Base-by-base conservation (phyloP, 2,329 filamentous ascomycete species). In the Fusarium sp. region DNA sequence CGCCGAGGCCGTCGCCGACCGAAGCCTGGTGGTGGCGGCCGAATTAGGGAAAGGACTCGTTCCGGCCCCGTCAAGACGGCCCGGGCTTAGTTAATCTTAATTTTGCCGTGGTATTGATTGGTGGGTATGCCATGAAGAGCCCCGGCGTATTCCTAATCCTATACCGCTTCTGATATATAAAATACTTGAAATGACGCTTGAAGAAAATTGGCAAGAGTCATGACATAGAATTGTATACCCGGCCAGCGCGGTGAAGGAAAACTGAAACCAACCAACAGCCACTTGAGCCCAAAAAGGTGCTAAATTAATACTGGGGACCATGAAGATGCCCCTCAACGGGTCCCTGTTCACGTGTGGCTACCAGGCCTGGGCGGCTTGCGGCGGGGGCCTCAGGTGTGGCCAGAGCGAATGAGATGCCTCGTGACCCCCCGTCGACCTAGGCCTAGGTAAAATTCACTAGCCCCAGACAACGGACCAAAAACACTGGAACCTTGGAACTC, bases 401-500 rank as follows among this genome's bases (percentile, higher is more conserved):
- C 58, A 57, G 57, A 61, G 70, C 70, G 70, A 73, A 73, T 73
- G 54, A 71, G 41, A 63, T 63, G 66, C 31, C 70, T 56, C 51
- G 66, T 73, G 70, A 71, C 55, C 66, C 42, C 56, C 56, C 52
- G 33, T 48, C 37, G 60, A 58, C 44, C 67, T 51, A 63, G 45
- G 38, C 63, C 56, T 41, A 68, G 68, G 63, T 63, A 73, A 73
- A 67, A 70, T 66, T 67, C 61, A 68, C 64, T 69, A 74, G 69
- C 61, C 65, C 69, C 72, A 63, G 61, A 71, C 60, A 74, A 74
- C 62, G 23, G 49, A 49, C 19, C 52, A 73, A 73, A 75, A 72
- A 63, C 51, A 58, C 45, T 67, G 61, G 63, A 66, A 60, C 61
- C 69, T 68, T 57, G 54, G 63, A 60, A 59, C 60, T 67, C 69